phyloP scores from a whole-genome alignment of 2,329 filamentous ascomycete genomes.

The Colletotrichum lupini region DNA sequence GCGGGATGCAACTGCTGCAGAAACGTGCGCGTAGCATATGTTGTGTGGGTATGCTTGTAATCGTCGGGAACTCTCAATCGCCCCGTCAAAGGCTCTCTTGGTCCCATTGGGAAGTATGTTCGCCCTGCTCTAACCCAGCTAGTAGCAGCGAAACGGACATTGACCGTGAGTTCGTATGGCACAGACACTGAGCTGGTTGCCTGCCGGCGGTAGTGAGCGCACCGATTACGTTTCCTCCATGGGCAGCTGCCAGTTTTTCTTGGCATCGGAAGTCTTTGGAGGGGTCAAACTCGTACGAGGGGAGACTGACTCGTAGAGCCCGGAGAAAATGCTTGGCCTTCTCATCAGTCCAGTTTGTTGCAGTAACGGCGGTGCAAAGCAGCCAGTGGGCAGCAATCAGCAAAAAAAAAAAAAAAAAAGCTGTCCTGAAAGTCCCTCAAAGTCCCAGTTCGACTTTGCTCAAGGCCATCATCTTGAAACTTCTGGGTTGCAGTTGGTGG shows the following conservation, averaged over 20 bases:
- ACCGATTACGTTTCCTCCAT: slow-evolving; percentile 18
- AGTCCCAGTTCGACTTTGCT: slow-evolving; percentile 12
- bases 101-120: not conserved
- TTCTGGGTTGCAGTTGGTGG: slow-evolving; percentile 21
- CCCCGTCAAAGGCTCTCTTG: not conserved
- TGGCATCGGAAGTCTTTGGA: slow-evolving; percentile 32
- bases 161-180: slow-evolving; percentile 4
- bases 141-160: not conserved
- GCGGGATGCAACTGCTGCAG: not conserved
- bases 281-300: slow-evolving; percentile 22
- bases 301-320: slow-evolving; percentile 24
- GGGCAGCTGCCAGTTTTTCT: slow-evolving; percentile 18
- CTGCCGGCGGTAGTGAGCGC: not conserved
- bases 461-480: slow-evolving; percentile 23
- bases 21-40: not conserved
- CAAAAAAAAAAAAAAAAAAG: not conserved
- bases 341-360: not conserved
- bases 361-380: not conserved
- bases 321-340: slow-evolving; percentile 4
- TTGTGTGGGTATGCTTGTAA: not conserved
- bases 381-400: not conserved
- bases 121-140: not conserved
- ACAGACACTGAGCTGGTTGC: not conserved
- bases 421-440: not conserved
- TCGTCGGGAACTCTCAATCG: not conserved